Evolutionary conservation across 306 rosid species (phyloP).

Genomic region (Trifolium fragiferum): DNA sequence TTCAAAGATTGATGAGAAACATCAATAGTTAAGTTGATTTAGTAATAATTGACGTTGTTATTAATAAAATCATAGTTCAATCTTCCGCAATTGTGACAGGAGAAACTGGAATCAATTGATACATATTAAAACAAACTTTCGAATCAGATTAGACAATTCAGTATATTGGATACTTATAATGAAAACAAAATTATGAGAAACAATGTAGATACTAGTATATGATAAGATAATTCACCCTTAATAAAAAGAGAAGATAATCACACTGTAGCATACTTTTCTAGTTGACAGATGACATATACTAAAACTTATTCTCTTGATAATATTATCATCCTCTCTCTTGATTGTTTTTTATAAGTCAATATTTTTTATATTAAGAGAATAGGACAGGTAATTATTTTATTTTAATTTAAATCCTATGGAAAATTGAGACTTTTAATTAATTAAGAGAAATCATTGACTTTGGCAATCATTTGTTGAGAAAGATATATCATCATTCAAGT

Average conservation of each 20-base stretch:
- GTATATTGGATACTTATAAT: no score
- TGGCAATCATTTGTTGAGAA: slow-evolving; percentile 31
- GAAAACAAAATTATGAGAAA: no score
- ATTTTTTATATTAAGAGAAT: neutral
- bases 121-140: no score
- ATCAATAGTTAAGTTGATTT: no score
- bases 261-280: neutral
- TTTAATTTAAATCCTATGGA: neutral
- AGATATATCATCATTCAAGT: slow-evolving; percentile 33
- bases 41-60: no score
- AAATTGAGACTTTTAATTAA: slow-evolving; percentile 21
- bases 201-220: neutral
- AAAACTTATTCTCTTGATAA: neutral
- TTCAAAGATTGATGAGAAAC: neutral
- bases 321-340: neutral
- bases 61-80: no score
- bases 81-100: no score
- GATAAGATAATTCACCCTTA: neutral
- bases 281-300: slow-evolving; percentile 8
- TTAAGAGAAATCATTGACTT: slow-evolving; percentile 43
- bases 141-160: no score
- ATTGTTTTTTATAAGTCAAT: neutral
- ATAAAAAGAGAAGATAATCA: no score
- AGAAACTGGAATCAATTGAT: no score
- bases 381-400: neutral